Base-by-base conservation (phyloP, 306 rosid species). In the Sechiopsis laciniata region DNA sequence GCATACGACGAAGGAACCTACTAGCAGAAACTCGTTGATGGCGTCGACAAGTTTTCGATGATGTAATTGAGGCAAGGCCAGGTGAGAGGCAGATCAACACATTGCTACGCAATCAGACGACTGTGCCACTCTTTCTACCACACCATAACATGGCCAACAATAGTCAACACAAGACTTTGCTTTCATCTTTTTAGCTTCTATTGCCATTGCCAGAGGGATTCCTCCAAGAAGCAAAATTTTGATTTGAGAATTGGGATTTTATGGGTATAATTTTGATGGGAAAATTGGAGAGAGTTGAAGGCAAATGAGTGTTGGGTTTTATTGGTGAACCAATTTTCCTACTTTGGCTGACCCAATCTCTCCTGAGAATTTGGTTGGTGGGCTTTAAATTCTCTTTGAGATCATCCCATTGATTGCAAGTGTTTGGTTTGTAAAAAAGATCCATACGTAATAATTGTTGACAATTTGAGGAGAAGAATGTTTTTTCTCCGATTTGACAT, bases 21-120 rank as follows among this genome's bases (percentile, higher is more conserved):
- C 10, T 88, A 55, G 84, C 98, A 93, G 80, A 97, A 93, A 2
- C 74, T 80, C 8, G 98, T 83, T 50, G 91, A 80, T 16, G 98
- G 94, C 2, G 77, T 84, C 3, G 96, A 86, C 11, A 97, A 80
- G 72, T 88, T 90, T 4, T 96, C 94, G 0, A 77, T 67, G n/a
- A n/a, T n/a, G n/a, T n/a, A n/a, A n/a, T n/a, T n/a, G n/a, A n/a
- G n/a, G 4, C 77, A 0, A 90, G 89, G 85, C 98, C 90, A 0
- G 98, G 94, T 7, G 96, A 86, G 74, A 93, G 29, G 81, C 78
- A 80, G 67, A 88, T 56, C 5, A 88, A 1, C 75, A 56, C 91
- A 63, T 54, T 85, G 10, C 86, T 79, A 79, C 29, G 2, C 98
- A 93, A 55, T 84, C 72, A 2, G 82, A 72, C 13, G 78, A 78